phyloP scores from a whole-genome alignment of 108 stramenopile species.

The Nitzschia sp. region DNA sequence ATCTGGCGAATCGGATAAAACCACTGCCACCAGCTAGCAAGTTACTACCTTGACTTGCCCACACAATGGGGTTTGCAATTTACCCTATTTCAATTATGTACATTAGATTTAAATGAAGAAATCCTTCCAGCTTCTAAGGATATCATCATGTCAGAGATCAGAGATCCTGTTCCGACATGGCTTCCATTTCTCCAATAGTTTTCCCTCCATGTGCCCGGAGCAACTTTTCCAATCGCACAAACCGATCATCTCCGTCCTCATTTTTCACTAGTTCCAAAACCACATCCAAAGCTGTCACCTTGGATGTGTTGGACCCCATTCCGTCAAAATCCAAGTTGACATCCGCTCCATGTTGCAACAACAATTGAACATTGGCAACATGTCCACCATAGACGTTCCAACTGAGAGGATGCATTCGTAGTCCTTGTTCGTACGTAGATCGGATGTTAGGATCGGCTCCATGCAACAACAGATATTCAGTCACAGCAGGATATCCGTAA shows the following conservation, averaged over 20 bases:
- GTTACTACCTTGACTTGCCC: too few species aligned
- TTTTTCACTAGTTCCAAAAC: constrained; percentile 49
- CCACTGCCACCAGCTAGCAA: too few species aligned
- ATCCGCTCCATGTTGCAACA: constrained; percentile 71
- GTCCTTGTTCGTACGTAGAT: constrained; percentile 60
- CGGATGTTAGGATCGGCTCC: constrained; percentile 81
- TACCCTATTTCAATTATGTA: too few species aligned
- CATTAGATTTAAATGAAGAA: too few species aligned
- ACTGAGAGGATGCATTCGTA: constrained; percentile 81
- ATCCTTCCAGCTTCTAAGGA: too few species aligned
- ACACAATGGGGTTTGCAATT: too few species aligned
- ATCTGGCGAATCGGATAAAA: too few species aligned
- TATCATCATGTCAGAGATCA: too few species aligned
- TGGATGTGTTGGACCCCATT: constrained; percentile 9
- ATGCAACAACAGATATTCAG: constrained; percentile 45
- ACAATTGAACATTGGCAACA: constrained; percentile 55
- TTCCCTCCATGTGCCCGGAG: constrained; percentile 50
- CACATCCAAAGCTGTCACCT: constrained; percentile 69
- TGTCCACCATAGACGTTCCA: constrained; percentile 82
- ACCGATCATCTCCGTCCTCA: constrained; percentile 46
- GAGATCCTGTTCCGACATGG: background rate
- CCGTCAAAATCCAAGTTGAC: constrained; percentile 80
- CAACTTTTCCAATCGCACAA: constrained; percentile 49
- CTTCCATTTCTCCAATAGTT: constrained; percentile 23
- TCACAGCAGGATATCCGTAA: constrained; percentile 50